Evolutionary conservation across 768 basidiomycete species (phyloP).

Genomic region (Sporobolomyces roseus): DNA sequence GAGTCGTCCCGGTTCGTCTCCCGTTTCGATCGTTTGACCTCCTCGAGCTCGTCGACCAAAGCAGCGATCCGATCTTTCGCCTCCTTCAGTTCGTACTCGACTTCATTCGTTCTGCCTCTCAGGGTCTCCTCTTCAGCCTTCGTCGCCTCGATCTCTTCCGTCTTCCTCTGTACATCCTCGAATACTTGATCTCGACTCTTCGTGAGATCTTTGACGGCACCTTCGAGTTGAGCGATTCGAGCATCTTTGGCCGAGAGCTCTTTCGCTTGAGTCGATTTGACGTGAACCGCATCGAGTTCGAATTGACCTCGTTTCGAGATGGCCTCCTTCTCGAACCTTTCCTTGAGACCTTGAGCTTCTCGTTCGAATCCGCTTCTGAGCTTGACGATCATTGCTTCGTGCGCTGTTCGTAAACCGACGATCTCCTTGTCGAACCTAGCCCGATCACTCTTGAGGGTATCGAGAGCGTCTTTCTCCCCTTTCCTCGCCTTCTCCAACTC

Average conservation of each 20-base stretch:
- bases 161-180: slow-evolving; percentile 77
- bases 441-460: slow-evolving; percentile 47
- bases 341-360: slow-evolving; percentile 55
- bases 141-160: slow-evolving; percentile 83
- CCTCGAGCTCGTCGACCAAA: slow-evolving; percentile 52
- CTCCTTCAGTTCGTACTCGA: slow-evolving; percentile 82
- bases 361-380: slow-evolving; percentile 51
- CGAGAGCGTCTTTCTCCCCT: slow-evolving; percentile 61
- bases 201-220: slow-evolving; percentile 63
- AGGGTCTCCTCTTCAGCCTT: slow-evolving; percentile 69
- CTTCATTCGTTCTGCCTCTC: slow-evolving; percentile 73
- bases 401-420: slow-evolving; percentile 41
- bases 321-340: slow-evolving; percentile 73
- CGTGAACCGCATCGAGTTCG: slow-evolving; percentile 68
- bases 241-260: slow-evolving; percentile 62
- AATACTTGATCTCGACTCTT: slow-evolving; percentile 76
- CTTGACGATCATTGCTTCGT: slow-evolving; percentile 49
- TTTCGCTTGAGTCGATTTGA: slow-evolving; percentile 68
- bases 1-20: slow-evolving; percentile 56
- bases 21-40: slow-evolving; percentile 59
- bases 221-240: slow-evolving; percentile 67
- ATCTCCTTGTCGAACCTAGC: slow-evolving; percentile 44
- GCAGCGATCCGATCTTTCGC: slow-evolving; percentile 66
- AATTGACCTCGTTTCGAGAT: slow-evolving; percentile 63
- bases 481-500: slow-evolving; percentile 38